Evolutionary conservation across 257 asterid species (phyloP).

Genomic region (Lycium barbarum): DNA sequence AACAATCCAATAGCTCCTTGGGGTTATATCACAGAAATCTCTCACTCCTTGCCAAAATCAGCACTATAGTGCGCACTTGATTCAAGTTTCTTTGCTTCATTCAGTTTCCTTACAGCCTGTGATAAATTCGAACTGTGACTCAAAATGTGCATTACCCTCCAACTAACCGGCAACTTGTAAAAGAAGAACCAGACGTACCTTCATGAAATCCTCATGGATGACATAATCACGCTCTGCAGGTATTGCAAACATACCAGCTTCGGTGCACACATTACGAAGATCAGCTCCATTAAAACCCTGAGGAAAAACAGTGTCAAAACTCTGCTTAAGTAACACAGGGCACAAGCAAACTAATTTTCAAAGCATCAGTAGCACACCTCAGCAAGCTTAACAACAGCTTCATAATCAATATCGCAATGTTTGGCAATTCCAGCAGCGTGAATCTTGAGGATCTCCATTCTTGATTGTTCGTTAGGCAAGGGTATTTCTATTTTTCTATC

Average conservation of each 20-base stretch:
- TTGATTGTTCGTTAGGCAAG: conserved; percentile 80
- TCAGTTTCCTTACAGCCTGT: conserved; percentile 76
- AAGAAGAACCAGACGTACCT: conserved; percentile 33
- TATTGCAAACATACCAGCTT: conserved; percentile 46
- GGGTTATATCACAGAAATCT: not conserved
- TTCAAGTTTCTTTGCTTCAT: conserved; percentile 80
- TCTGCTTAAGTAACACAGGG: not conserved
- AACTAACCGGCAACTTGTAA: not conserved
- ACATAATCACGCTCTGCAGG: conserved; percentile 50
- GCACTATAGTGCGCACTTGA: conserved; percentile 67
- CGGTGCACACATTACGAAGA: conserved; percentile 50
- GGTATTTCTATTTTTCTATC: conserved; percentile 83
- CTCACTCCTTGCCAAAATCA: conserved; percentile 71
- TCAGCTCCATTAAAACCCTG: conserved; percentile 54
- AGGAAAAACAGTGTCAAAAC: not conserved
- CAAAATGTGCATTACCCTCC: not conserved
- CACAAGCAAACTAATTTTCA: conserved; percentile 2
- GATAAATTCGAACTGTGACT: conserved; percentile 9
- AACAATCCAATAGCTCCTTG: conserved; percentile 1
- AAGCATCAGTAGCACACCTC: conserved; percentile 49
- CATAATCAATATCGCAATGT: conserved; percentile 82
- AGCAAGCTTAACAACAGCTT: conserved; percentile 79
- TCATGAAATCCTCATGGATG: conserved; percentile 49
- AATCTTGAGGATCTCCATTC: conserved; percentile 75
- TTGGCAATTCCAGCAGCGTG: conserved; percentile 83